Conservation (phyloP, 371 early-diverging fungal species). For the Nematocida sp. region DNA sequence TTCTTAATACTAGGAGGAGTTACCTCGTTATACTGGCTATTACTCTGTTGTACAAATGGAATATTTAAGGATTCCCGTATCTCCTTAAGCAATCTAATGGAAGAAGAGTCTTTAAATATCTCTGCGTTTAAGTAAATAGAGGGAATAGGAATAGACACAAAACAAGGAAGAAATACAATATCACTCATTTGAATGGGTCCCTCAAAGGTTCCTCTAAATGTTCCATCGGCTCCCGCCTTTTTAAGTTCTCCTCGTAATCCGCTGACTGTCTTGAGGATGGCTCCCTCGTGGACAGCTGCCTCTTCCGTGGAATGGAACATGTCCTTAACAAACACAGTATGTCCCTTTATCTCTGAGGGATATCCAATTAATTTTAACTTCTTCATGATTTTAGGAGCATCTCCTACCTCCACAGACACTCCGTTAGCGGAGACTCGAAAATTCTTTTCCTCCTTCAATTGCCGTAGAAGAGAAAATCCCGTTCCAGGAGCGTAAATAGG, state of each 20-base stretch:
- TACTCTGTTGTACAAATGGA: constrained; percentile 69
- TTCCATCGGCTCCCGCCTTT: constrained; percentile 77
- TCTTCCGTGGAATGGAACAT: constrained; percentile 97
- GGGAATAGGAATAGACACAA: constrained; percentile 84
- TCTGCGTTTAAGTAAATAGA: constrained; percentile 80
- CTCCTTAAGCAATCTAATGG: constrained; percentile 80
- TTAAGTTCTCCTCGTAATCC: constrained; percentile 96
- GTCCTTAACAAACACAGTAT: constrained; percentile 93
- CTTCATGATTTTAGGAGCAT: constrained; percentile 68
- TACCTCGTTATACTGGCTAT: constrained; percentile 74
- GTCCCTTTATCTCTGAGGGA: constrained; percentile 84
- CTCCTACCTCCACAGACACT: constrained; percentile 22
- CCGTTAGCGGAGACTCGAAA: constrained; percentile 53
- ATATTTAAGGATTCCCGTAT: constrained; percentile 76
- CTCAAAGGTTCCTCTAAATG: constrained; percentile 95
- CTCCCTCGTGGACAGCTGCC: constrained; percentile 94
- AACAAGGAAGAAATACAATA: constrained; percentile 89
- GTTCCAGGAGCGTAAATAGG: constrained; percentile 47
- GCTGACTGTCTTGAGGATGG: constrained; percentile 83
- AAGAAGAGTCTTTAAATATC: constrained; percentile 72
- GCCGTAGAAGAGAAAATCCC: constrained; percentile 38
- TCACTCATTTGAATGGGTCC: constrained; percentile 86
- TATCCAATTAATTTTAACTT: constrained; percentile 92
- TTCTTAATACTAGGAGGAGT: constrained; percentile 73
- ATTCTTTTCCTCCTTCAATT: constrained; percentile 43